These are phyloP conservation scores for Quercus aquifolioides DNA, from an alignment of 306 rosid genomes.

Conservation along the genomic window DNA sequence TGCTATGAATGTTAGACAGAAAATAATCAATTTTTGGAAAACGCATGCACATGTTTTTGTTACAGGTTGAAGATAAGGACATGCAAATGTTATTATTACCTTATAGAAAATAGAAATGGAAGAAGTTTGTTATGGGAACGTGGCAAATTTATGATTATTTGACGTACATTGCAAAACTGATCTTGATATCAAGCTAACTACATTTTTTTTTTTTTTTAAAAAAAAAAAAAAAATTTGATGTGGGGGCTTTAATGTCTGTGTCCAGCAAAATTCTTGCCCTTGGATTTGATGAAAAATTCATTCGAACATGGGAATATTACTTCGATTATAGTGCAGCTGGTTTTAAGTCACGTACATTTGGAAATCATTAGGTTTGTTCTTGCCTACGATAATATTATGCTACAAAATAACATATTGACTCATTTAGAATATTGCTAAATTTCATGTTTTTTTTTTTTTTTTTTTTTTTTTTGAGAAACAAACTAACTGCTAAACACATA, in stretches of 20 bases:
- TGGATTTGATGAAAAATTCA: constrained; percentile 44
- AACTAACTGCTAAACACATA: too few species aligned
- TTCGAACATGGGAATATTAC: constrained; percentile 53
- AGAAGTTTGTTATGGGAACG: neutral
- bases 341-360: constrained; percentile 36
- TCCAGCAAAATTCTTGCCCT: constrained; percentile 35
- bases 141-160: neutral
- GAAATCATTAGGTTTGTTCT: constrained; percentile 38
- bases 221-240: too few species aligned
- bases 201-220: neutral
- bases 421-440: too few species aligned
- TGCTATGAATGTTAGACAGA: too few species aligned
- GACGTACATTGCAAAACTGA: neutral
- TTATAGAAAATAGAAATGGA: too few species aligned
- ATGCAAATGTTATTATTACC: too few species aligned
- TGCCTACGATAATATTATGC: neutral
- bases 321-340: constrained; percentile 50
- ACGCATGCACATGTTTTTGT: neutral
- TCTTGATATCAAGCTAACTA: neutral
- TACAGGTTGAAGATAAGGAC: too few species aligned
- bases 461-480: too few species aligned
- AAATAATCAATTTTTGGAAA: too few species aligned
- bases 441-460: too few species aligned
- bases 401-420: too few species aligned
- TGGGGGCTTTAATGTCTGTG: too few species aligned